phyloP scores from a whole-genome alignment of 1,139 yeast species.

The Cylindricascospora bacillispora region DNA sequence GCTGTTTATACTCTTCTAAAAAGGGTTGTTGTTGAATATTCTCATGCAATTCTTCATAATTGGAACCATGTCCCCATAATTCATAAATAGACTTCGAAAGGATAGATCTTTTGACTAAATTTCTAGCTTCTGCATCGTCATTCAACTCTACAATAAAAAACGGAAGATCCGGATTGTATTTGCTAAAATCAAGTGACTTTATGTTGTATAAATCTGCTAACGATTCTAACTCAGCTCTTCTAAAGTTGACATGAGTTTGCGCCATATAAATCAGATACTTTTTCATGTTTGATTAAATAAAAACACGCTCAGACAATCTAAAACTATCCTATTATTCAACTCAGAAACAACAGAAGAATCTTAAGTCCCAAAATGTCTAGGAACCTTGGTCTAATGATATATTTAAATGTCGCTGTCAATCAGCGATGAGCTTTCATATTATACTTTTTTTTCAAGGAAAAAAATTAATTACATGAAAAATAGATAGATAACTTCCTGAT shows the following conservation, averaged over 20 bases:
- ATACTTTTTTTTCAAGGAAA: too few species aligned
- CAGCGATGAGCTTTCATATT: too few species aligned
- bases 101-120: slow-evolving; percentile 54
- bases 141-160: slow-evolving; percentile 56
- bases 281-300: too few species aligned
- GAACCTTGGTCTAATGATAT: too few species aligned
- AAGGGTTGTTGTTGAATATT: slow-evolving; percentile 31
- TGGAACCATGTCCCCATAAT: slow-evolving; percentile 63
- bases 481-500: too few species aligned
- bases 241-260: slow-evolving; percentile 68
- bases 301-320: too few species aligned
- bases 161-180: slow-evolving; percentile 51
- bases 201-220: slow-evolving; percentile 54
- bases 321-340: too few species aligned
- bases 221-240: slow-evolving; percentile 75
- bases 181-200: slow-evolving; percentile 39
- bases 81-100: slow-evolving; percentile 71
- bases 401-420: too few species aligned
- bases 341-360: too few species aligned
- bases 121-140: slow-evolving; percentile 51
- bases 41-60: slow-evolving; percentile 45
- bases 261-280: slow-evolving; percentile 70
- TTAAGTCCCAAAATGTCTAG: too few species aligned
- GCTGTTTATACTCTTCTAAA: slow-evolving; percentile 11
- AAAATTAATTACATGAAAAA: too few species aligned